A percentile compares a stretch with the other conserved stretches of the same genome.
Evolutionary conservation across 352 stramenopile genomes (phyloP).

Genomic region (Phytophthora aleatoria): DNA sequence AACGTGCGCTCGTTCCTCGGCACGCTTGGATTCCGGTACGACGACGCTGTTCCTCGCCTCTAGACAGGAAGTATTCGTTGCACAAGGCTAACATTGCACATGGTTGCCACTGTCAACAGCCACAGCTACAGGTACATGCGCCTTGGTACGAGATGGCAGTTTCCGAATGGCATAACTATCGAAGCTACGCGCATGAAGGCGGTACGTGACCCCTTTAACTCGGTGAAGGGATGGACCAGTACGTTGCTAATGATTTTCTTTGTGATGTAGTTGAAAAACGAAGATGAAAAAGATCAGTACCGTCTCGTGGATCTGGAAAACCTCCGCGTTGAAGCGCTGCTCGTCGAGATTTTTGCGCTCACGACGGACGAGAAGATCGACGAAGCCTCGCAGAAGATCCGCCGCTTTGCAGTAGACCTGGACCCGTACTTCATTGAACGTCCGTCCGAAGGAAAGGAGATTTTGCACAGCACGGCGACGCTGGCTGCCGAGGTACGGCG

Average conservation of each 20-base stretch:
- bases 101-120: conserved; percentile 32
- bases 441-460: conserved; percentile 85
- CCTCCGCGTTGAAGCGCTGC: conserved; percentile 78
- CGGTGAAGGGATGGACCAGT: neutral
- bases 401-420: conserved; percentile 78
- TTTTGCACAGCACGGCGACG: conserved; percentile 81
- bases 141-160: conserved; percentile 79
- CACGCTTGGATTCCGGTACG: conserved; percentile 81
- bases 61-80: neutral
- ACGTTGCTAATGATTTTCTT: neutral
- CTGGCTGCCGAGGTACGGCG: conserved; percentile 78
- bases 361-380: conserved; percentile 89
- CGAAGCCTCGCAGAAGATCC: conserved; percentile 82
- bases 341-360: conserved; percentile 85
- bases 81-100: conserved; percentile 4
- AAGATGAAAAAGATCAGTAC: conserved; percentile 85
- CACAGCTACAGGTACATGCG: conserved; percentile 88
- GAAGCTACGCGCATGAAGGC: conserved; percentile 87
- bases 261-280: conserved; percentile 62
- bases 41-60: neutral
- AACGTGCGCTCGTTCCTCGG: conserved; percentile 77
- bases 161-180: conserved; percentile 84
- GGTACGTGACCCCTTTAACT: conserved; percentile 34
- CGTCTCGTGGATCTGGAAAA: conserved; percentile 86
- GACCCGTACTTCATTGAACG: conserved; percentile 88